A percentile compares a stretch with the other conserved stretches of the same genome.
Conservation (phyloP, 768 basidiomycete species). For the Glaciozyma martinii region DNA sequence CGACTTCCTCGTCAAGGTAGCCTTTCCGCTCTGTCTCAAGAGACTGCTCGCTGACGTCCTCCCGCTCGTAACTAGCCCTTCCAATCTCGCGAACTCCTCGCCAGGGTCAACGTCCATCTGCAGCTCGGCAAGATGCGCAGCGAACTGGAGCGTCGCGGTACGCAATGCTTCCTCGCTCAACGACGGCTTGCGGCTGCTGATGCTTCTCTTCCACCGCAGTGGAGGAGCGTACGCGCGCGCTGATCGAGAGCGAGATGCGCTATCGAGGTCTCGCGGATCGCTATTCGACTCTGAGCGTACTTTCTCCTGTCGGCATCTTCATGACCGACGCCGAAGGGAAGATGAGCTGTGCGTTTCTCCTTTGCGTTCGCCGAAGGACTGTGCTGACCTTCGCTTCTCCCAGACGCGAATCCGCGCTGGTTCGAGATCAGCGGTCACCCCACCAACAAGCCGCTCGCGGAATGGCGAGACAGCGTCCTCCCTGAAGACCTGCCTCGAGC, state of each 20-base stretch:
- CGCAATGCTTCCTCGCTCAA: background rate
- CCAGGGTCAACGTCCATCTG: conserved; percentile 22
- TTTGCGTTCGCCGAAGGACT: background rate
- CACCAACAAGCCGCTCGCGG: background rate
- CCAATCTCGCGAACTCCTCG: conserved; percentile 26
- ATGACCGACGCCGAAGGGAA: background rate
- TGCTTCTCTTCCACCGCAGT: background rate
- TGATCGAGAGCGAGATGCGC: conserved; percentile 23
- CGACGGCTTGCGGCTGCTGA: background rate
- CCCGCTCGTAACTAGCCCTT: conserved; percentile 17
- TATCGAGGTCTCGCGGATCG: conserved; percentile 27
- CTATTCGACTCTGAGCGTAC: conserved; percentile 16
- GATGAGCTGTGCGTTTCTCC: background rate
- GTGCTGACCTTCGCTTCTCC: background rate
- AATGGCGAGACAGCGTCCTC: conserved; percentile 15
- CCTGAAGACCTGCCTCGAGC: conserved; percentile 5
- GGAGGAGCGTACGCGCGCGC: conserved; percentile 26
- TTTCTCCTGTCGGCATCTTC: conserved; percentile 27
- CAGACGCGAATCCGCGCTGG: conserved; percentile 22
- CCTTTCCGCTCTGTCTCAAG: background rate
- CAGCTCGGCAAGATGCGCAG: conserved; percentile 28
- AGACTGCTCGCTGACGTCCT: background rate
- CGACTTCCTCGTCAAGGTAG: conserved; percentile 22
- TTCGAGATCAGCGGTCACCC: conserved; percentile 13
- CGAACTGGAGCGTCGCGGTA: background rate